Percentiles rank a stretch among this genome's conserved stretches.
Evolutionary conservation across 1,284 basidiomycete species (phyloP).

Genomic region (Sanghuangporus weigelae): DNA sequence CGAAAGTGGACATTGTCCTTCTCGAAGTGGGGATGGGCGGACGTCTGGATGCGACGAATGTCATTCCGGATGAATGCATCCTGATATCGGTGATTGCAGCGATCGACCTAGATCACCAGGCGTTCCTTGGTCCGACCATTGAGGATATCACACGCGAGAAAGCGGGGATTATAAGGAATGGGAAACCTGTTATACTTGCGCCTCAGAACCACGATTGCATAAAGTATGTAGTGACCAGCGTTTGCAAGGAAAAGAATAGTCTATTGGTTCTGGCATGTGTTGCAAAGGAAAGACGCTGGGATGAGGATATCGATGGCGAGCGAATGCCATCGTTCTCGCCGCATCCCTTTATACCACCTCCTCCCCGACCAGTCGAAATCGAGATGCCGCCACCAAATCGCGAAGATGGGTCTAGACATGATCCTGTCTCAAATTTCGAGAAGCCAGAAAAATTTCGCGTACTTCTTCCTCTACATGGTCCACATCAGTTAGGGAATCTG

Average conservation of each 20-base stretch:
- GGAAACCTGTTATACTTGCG: conserved; percentile 73
- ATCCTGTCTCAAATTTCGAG: conserved; percentile 27
- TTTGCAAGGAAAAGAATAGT: conserved; percentile 38
- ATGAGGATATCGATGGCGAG: conserved; percentile 33
- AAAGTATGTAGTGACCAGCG: conserved; percentile 32
- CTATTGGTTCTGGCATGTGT: conserved; percentile 33
- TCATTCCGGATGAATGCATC: conserved; percentile 65
- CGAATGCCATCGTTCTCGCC: conserved; percentile 29
- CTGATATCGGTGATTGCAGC: conserved; percentile 79
- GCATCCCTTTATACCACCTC: conserved; percentile 34
- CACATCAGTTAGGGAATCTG: conserved; percentile 81
- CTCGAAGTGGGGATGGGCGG: conserved; percentile 97
- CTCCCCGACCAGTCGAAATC: conserved; percentile 36
- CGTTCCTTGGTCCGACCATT: conserved; percentile 78
- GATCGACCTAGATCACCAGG: conserved; percentile 91
- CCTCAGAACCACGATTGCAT: conserved; percentile 59
- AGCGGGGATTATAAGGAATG: conserved; percentile 70
- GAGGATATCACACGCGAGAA: conserved; percentile 80
- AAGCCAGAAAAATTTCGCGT: conserved; percentile 32
- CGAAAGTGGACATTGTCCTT: conserved; percentile 73
- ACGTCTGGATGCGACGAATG: conserved; percentile 88
- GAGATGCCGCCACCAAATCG: conserved; percentile 23
- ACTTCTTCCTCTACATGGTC: conserved; percentile 64
- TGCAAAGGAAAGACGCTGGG: conserved; percentile 32
- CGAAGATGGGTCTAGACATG: conserved; percentile 27